Evolutionary conservation across 805 yeast species (phyloP), one percentile per base, ranked within the genome.

Genomic region (Candida sithepensis): DNA sequence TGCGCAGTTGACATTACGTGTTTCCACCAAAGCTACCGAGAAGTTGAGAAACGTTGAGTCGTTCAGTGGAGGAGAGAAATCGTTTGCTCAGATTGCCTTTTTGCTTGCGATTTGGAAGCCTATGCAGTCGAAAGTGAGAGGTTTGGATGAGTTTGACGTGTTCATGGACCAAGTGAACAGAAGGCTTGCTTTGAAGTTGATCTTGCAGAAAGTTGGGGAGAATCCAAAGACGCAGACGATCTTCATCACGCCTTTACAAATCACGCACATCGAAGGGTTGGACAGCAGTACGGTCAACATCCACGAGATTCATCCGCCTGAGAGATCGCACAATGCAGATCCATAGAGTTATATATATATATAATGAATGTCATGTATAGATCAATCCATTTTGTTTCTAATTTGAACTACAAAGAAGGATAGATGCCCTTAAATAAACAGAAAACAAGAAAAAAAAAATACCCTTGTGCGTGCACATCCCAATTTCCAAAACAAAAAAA

Each of bases 131-230:
- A 79, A 87, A 47, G 78, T 94, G 18, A 79, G 95, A 50, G 97
- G 97, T 0, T 70, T 94, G 50, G 99, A 94, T 67, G 99, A 94
- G 66, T 94, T 87, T 64, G 99, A 94, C 68, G 99, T 94, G 19
- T 94, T 84, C 60, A 94, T 94, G 99, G 99, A 94, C 65, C 88
- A 89, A 42, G 88, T 89, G 16, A 90, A 91, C 62, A 77, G 99
- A 54, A 76, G 84, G 40, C 78, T 86, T 44, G 89, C 96, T 50
- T 81, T 94, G 61, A 74, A 79, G 42, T 67, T 91, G 52, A 82
- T 94, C 62, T 70, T 90, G 42, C 77, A 77, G 22, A 86, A 88
- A 54, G 76, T 91, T 26, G 67, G 81, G 7, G 74, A 75, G 42
- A 78, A 81, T 47, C 76, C 84, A 0, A 76, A 81, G 51, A 81